Percentiles rank a stretch among this genome's conserved stretches.
Conservation (phyloP, 208 protist genomes). For the Trichomonas gallinae region DNA sequence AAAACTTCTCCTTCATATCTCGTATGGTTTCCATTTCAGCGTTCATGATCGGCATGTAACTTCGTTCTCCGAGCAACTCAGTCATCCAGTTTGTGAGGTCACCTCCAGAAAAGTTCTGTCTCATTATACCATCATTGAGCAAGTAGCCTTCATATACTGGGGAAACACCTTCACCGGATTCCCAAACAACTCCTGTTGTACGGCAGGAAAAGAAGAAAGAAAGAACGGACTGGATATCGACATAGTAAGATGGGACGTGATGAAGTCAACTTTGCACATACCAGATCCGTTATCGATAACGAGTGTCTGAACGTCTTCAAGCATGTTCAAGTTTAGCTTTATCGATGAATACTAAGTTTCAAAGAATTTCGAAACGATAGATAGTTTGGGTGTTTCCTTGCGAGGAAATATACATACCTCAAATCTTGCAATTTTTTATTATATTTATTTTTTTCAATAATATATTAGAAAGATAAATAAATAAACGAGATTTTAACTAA, state of each 20-base stretch:
- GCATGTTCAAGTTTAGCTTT: too few species aligned
- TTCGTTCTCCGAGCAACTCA: not conserved
- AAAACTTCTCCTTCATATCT: slow-evolving; percentile 32
- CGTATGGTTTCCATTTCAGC: slow-evolving; percentile 26
- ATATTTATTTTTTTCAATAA: too few species aligned
- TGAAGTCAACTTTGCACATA: too few species aligned
- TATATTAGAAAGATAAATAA: too few species aligned
- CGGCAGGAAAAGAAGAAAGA: not conserved
- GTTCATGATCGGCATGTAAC: not conserved
- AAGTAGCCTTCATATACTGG: slow-evolving; percentile 23
- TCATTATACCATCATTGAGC: not conserved
- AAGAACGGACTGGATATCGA: slow-evolving; percentile 20
- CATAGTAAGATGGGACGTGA: slow-evolving; percentile 20
- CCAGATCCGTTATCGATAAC: too few species aligned
- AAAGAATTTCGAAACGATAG: too few species aligned
- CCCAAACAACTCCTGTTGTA: not conserved
- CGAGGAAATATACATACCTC: too few species aligned
- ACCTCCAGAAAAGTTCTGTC: slow-evolving; percentile 23
- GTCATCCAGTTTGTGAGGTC: slow-evolving; percentile 27
- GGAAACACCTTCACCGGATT: not conserved
- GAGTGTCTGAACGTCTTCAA: too few species aligned
- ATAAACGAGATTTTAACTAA: too few species aligned
- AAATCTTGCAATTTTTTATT: too few species aligned
- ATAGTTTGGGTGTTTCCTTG: too few species aligned
- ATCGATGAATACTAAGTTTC: too few species aligned